Base-by-base conservation (phyloP, 495 filamentous ascomycete genomes). In the Penicillium odoratum region DNA sequence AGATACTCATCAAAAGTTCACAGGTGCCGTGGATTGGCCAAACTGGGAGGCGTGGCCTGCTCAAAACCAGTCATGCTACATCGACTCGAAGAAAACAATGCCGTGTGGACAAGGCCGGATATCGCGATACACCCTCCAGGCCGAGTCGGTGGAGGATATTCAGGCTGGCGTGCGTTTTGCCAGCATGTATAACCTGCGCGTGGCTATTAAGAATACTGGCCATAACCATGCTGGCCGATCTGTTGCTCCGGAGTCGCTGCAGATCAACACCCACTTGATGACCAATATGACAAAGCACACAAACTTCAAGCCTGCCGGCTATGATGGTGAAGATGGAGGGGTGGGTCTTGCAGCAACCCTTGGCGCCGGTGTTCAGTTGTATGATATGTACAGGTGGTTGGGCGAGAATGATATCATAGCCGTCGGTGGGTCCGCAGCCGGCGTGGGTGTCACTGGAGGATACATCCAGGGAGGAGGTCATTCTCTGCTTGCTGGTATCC, bases 391-490 rank as follows among this genome's bases (percentile, higher is more conserved):
- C 43, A 29, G 62, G 10, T 58, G 48, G 3, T 28, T 67, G 60
- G 5, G 78, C 71, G 6, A 52, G 73, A 29, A 47, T 29, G 29
- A 53, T 52, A 46, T 61, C 7, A 51, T 52, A 8, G 61, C 64
- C 0, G 43, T 68, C 7, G 69, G 55, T 6, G 69, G 67, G 0
- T 45, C 59, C 9, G 52, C 59, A 1, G 45, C 55, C 28, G 67
- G 64, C 2, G 65, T 71, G 0, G 69, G 69, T 42, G 55, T 59
- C 5, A 58, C 63, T 38, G 83, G 83, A 15, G 83, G 83, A 16
- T 81, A 82, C 49, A 70, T 80, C 10, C 82, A 84, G 62, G 83
- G 82, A 25, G 83, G 83, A 21, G 83, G 83, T 8, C 81, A 85
- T 56, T 78, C 81, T 1, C 70, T 76, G 0, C 62, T 81, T 33